A percentile compares a stretch with the other conserved stretches of the same genome.
These are phyloP conservation scores for Scutellaria baicalensis DNA, from an alignment of 257 asterid species.

Conservation along the genomic window DNA sequence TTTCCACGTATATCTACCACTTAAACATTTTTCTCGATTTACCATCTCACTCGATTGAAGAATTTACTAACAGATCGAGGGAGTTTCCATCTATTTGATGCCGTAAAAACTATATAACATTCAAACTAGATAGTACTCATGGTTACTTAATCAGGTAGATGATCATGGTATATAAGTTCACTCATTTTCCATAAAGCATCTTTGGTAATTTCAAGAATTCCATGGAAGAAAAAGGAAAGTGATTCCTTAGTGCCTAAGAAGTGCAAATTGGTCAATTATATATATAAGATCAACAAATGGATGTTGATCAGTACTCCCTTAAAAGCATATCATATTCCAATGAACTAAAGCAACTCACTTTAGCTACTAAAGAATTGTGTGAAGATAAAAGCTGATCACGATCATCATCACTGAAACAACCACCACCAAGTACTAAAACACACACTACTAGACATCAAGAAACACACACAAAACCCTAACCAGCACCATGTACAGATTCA, in stretches of 20 bases:
- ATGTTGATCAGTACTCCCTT: constrained; percentile 23
- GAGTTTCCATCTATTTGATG: too few species aligned
- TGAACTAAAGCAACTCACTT: constrained; percentile 29
- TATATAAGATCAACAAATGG: constrained; percentile 12
- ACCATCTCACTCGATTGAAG: too few species aligned
- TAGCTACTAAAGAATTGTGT: constrained; percentile 1
- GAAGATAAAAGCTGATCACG: constrained; percentile 15
- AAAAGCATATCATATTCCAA: constrained; percentile 33
- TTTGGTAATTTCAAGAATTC: constrained; percentile 6
- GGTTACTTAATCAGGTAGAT: not conserved
- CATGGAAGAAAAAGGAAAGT: constrained; percentile 14
- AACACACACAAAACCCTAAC: too few species aligned
- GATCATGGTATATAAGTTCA: not conserved
- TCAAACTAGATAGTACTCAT: too few species aligned
- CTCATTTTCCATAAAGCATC: constrained; percentile 7
- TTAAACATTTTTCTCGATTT: too few species aligned
- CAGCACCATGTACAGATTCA: constrained; percentile 51
- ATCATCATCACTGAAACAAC: not conserved
- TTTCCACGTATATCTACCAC: too few species aligned
- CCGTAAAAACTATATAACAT: too few species aligned
- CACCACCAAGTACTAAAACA: not conserved
- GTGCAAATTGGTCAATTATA: constrained; percentile 30
- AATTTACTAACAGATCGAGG: too few species aligned
- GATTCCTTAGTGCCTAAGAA: constrained; percentile 76
- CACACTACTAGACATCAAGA: not conserved